Evolutionary conservation across 2,329 filamentous ascomycete species (phyloP).

Genomic region (Laburnicola sp.): DNA sequence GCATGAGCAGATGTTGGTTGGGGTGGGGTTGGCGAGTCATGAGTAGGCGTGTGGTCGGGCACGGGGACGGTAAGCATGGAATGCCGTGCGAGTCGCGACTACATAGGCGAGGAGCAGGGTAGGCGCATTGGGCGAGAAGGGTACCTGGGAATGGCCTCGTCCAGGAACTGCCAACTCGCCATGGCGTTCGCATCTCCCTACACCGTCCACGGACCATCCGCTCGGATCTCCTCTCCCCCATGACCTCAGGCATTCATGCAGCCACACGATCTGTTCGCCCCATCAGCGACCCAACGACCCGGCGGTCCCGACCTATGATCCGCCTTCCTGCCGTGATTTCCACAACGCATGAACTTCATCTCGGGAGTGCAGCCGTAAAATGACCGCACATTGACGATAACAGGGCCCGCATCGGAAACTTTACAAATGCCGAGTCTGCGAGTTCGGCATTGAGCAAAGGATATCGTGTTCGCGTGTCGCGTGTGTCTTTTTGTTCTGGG

Average conservation of each 20-base stretch:
- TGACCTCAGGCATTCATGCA: slow-evolving; percentile 2
- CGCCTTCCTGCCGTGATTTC: background rate
- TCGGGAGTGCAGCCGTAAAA: background rate
- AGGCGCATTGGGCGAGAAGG: background rate
- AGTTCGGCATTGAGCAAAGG: background rate
- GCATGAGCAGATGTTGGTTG: background rate
- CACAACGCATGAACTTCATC: slow-evolving; percentile 5
- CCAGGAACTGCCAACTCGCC: slow-evolving; percentile 2
- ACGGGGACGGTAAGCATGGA: background rate
- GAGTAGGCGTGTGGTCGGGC: slow-evolving; percentile 1
- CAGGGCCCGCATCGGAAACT: background rate
- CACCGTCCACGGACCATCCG: slow-evolving; percentile 2
- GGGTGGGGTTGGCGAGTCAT: slow-evolving; percentile 6
- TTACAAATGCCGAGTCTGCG: slow-evolving; percentile 1
- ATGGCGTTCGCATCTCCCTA: background rate
- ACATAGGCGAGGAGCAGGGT: background rate
- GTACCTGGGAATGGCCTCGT: background rate
- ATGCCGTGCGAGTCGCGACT: background rate
- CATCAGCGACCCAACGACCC: background rate
- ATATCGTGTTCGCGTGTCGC: too few relatives aligned
- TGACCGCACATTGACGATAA: background rate
- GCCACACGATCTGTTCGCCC: slow-evolving; percentile 1
- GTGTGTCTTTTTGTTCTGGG: too few relatives aligned
- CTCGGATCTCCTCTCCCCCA: slow-evolving; percentile 6
- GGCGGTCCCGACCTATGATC: background rate